Conservation (phyloP, 306 rosid species). For the Rosa lucieae region DNA sequence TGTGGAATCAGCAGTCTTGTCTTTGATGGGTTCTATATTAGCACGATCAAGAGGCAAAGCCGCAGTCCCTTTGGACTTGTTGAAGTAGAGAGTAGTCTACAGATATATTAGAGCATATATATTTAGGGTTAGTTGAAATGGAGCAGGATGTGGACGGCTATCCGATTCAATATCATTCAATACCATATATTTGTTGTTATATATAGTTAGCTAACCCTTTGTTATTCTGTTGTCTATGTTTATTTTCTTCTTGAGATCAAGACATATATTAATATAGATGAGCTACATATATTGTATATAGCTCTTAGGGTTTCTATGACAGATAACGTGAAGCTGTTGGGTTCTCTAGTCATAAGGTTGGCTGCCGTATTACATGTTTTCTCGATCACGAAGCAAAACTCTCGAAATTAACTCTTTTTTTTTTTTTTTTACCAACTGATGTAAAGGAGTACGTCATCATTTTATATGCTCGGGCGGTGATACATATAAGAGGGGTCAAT, state of each 20-base stretch:
- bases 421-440: no score
- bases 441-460: no score
- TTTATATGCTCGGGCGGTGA: no score
- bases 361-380: background rate
- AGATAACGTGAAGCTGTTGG: background rate
- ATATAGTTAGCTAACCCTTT: background rate
- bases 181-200: background rate
- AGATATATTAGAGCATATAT: background rate
- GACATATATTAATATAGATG: background rate
- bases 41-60: background rate
- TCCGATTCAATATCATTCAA: conserved; percentile 8
- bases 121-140: conserved; percentile 10
- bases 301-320: background rate
- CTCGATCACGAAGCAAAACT: no score
- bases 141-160: conserved; percentile 7
- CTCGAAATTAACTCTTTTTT: no score
- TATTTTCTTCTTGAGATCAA: background rate
- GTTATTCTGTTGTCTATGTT: background rate
- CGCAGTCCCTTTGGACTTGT: background rate
- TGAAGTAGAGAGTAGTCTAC: background rate
- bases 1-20: background rate
- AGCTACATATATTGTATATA: no score
- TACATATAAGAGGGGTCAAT: background rate
- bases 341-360: background rate
- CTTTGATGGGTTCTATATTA: background rate